A percentile compares a stretch with the other conserved stretches of the same genome.
phyloP scores from a whole-genome alignment of 192 early-diverging fungal species.

The Tieghemiomyces parasiticus region DNA sequence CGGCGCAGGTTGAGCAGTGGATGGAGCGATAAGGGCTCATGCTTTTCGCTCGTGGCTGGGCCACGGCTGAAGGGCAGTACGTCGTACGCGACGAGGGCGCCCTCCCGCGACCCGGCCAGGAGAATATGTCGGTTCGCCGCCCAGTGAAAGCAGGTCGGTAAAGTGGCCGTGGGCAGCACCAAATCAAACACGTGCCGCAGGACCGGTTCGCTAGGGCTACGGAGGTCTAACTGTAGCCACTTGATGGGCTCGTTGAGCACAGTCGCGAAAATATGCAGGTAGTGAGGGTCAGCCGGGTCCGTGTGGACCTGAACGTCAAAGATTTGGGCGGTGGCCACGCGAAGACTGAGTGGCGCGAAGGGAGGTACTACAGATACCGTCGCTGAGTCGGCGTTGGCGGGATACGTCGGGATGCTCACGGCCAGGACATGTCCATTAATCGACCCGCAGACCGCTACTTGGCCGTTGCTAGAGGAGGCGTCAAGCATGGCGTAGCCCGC shows the following conservation, averaged over 20 bases:
- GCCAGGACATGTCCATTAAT: constrained; percentile 21
- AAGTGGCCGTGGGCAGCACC: not conserved
- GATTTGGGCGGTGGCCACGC: constrained; percentile 4
- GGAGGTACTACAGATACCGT: constrained; percentile 5
- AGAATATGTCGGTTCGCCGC: not conserved
- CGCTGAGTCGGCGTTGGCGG: no score
- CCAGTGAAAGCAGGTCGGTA: not conserved
- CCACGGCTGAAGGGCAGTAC: no score
- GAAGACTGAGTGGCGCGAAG: constrained; percentile 4
- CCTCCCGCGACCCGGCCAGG: constrained; percentile 1
- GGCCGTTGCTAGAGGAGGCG: constrained; percentile 8
- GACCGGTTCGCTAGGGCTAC: no score
- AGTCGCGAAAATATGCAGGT: constrained; percentile 11
- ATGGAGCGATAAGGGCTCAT: not conserved
- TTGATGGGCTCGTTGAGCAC: not conserved
- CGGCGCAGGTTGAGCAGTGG: constrained; percentile 7
- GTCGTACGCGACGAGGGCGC: not conserved
- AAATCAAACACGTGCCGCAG: not conserved
- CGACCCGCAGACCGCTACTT: constrained; percentile 15
- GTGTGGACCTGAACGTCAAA: constrained; percentile 5
- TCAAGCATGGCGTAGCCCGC: constrained; percentile 16
- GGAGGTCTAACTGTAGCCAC: not conserved
- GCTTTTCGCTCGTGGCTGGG: no score
- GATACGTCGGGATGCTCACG: no score
- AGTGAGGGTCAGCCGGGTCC: not conserved